Evolutionary conservation across 495 filamentous ascomycete species (phyloP).

Genomic region (Aspergillus leporis): DNA sequence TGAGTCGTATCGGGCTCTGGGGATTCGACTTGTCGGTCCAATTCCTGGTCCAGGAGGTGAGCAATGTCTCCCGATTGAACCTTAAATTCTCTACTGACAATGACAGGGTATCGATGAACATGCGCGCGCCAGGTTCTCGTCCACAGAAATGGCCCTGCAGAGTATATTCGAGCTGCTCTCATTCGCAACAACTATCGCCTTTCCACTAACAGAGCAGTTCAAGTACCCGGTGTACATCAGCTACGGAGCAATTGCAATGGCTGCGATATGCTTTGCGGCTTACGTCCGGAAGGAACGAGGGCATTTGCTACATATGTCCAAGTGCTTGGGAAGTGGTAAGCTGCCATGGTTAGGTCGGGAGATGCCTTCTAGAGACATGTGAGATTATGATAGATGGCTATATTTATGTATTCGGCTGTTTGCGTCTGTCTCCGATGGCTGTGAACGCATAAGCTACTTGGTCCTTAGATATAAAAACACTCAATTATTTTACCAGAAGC

Average conservation of each 20-base stretch:
- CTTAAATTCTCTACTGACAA: neutral
- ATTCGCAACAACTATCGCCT: conserved; percentile 61
- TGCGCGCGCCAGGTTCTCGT: conserved; percentile 59
- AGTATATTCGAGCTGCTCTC: conserved; percentile 67
- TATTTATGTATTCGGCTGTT: neutral
- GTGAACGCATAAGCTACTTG: neutral
- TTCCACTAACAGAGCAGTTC: conserved; percentile 58
- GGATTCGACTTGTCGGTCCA: conserved; percentile 69
- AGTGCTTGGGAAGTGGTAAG: neutral
- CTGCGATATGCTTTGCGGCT: conserved; percentile 52
- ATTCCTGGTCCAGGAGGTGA: conserved; percentile 64
- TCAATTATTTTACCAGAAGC: too few relatives aligned
- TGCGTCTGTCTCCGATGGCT: too few relatives aligned
- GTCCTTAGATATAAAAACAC: neutral
- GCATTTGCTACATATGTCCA: conserved; percentile 55
- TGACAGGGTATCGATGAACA: conserved; percentile 49
- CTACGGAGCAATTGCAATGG: conserved; percentile 47
- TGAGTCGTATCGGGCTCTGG: conserved; percentile 67
- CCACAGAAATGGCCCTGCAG: conserved; percentile 61
- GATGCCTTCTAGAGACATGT: neutral
- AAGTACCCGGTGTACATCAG: conserved; percentile 60
- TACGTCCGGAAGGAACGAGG: conserved; percentile 61
- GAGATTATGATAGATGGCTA: neutral
- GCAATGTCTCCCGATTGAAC: conserved; percentile 9
- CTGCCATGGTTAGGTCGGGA: neutral